phyloP scores from a whole-genome alignment of 345 rosid genomes.

The Erysimum cheiranthoides region DNA sequence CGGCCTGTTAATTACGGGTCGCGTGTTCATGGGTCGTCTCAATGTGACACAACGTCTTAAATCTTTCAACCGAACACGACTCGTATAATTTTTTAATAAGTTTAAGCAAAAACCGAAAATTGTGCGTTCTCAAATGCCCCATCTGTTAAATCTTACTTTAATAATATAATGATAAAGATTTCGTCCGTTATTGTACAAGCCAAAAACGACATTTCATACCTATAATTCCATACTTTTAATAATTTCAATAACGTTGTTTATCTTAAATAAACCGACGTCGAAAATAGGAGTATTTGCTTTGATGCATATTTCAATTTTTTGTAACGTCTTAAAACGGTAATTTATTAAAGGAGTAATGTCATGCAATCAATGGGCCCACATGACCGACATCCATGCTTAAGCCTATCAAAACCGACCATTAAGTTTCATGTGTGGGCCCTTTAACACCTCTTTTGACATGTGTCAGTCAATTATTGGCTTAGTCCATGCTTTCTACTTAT shows the following conservation, averaged over 20 bases:
- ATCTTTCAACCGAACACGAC: conserved; percentile 32
- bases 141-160: not conserved
- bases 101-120: not conserved
- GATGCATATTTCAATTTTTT: not conserved
- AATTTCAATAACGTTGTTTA: not conserved
- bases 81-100: not conserved
- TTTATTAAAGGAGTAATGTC: not conserved
- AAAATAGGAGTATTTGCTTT: not conserved
- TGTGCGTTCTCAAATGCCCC: conserved; percentile 1
- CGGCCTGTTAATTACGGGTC: not conserved
- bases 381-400: conserved; percentile 39
- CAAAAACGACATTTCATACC: not conserved
- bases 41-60: conserved; percentile 26
- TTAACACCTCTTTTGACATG: not conserved
- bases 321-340: not conserved
- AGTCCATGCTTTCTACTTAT: not conserved
- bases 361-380: conserved; percentile 10
- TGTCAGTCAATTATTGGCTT: not conserved
- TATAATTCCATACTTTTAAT: not conserved
- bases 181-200: not conserved
- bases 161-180: not conserved
- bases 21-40: conserved; percentile 17
- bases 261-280: no score
- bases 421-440: conserved; percentile 2
- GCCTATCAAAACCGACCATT: conserved; percentile 30